Percentiles rank a stretch among this genome's conserved stretches.
These are phyloP conservation scores for Calonectria multiphialidica DNA, from an alignment of 2,329 filamentous ascomycete species.

Conservation along the genomic window DNA sequence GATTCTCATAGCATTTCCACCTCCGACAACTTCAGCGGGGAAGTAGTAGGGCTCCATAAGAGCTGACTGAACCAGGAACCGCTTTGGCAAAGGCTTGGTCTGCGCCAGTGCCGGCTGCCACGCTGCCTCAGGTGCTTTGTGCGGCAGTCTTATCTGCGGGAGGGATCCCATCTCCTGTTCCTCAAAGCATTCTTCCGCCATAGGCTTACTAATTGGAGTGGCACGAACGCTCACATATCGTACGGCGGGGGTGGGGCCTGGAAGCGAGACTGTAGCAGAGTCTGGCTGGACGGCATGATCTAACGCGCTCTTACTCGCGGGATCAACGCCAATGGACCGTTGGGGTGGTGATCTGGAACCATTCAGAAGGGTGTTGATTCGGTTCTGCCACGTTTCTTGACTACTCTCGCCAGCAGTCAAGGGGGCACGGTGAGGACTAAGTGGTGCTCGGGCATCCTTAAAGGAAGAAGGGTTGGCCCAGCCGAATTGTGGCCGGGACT, in stretches of 20 bases:
- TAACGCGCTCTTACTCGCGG: slow-evolving; percentile 75
- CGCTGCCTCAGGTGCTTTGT: slow-evolving; percentile 69
- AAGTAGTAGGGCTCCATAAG: slow-evolving; percentile 52
- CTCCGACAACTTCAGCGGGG: slow-evolving; percentile 47
- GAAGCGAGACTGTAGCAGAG: slow-evolving; percentile 79
- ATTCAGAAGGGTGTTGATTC: slow-evolving; percentile 83
- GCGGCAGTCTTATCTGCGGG: slow-evolving; percentile 77
- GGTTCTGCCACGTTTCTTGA: slow-evolving; percentile 78
- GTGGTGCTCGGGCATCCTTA: slow-evolving; percentile 45
- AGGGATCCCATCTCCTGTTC: slow-evolving; percentile 84
- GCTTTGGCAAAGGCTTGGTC: slow-evolving; percentile 66
- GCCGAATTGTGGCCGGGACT: slow-evolving; percentile 43
- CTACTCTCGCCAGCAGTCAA: slow-evolving; percentile 50
- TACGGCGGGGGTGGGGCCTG: slow-evolving; percentile 38
- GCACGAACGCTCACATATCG: slow-evolving; percentile 41
- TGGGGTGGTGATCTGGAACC: slow-evolving; percentile 72
- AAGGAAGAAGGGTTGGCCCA: slow-evolving; percentile 51
- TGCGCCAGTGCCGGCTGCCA: slow-evolving; percentile 71
- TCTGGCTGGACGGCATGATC: slow-evolving; percentile 64
- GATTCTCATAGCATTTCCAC: slow-evolving; percentile 53
- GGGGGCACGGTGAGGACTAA: slow-evolving; percentile 37
- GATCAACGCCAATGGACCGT: slow-evolving; percentile 73
- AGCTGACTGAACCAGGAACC: slow-evolving; percentile 57
- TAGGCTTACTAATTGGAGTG: slow-evolving; percentile 69
- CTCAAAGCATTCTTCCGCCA: slow-evolving; percentile 85